These are phyloP conservation scores for Xylariaceae sp. DNA, from an alignment of 2,329 filamentous ascomycete species.

Conservation along the genomic window DNA sequence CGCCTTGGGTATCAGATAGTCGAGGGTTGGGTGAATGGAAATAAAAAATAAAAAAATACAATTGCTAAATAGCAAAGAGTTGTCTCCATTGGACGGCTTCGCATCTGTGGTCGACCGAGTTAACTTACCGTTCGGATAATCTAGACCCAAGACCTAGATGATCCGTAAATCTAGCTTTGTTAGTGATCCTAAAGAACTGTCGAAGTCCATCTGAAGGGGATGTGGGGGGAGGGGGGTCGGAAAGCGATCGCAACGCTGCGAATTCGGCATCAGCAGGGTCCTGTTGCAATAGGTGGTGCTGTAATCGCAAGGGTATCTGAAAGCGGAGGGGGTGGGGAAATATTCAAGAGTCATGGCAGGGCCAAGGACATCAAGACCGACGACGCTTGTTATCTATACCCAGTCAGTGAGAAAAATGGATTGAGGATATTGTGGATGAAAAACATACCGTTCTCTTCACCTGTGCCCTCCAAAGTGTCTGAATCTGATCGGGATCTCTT, in stretches of 20 bases:
- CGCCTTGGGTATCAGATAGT: slow-evolving; percentile 29
- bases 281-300: slow-evolving; percentile 26
- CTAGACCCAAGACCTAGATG: slow-evolving; percentile 9
- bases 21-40: slow-evolving; percentile 13
- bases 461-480: slow-evolving; percentile 33
- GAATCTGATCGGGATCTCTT: slow-evolving; percentile 40
- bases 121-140: slow-evolving; percentile 34
- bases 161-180: slow-evolving; percentile 30
- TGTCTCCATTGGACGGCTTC: neutral
- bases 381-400: slow-evolving; percentile 57
- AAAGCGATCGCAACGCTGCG: slow-evolving; percentile 25
- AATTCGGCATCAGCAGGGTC: slow-evolving; percentile 32
- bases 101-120: slow-evolving; percentile 10
- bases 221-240: slow-evolving; percentile 16
- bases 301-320: slow-evolving; percentile 14
- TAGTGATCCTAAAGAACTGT: slow-evolving; percentile 31
- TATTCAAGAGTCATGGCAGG: slow-evolving; percentile 12
- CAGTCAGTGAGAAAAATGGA: slow-evolving; percentile 37
- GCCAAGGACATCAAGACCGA: slow-evolving; percentile 48
- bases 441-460: slow-evolving; percentile 40
- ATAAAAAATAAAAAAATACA: slow-evolving; percentile 6
- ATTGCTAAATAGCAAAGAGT: slow-evolving; percentile 14
- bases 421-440: neutral
- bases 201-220: slow-evolving; percentile 6
- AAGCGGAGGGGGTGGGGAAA: slow-evolving; percentile 9